These are phyloP conservation scores for Gossypium australe DNA, from an alignment of 345 rosid genomes.

Conservation along the genomic window DNA sequence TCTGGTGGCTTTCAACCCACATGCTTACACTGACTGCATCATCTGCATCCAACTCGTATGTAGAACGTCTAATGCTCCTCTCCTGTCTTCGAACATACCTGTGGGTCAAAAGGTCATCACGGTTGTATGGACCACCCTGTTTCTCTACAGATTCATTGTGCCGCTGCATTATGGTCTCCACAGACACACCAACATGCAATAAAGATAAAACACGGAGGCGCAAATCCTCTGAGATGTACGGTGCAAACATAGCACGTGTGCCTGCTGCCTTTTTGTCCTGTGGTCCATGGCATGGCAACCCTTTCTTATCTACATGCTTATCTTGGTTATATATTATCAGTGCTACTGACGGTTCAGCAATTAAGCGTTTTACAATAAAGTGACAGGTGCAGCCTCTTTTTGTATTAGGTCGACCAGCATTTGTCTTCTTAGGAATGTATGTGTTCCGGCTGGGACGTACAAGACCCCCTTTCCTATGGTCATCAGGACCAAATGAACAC, in stretches of 20 bases:
- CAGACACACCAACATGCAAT: conserved; percentile 85
- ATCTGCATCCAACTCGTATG: conserved; percentile 72
- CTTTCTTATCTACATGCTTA: conserved; percentile 87
- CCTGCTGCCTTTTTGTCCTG: conserved; percentile 95
- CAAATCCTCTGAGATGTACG: conserved; percentile 94
- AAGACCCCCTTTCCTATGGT: conserved; percentile 78
- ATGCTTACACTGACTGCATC: conserved; percentile 63
- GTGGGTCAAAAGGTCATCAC: conserved; percentile 87
- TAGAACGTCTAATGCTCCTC: conserved; percentile 82
- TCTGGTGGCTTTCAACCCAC: conserved; percentile 93
- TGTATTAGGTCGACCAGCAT: conserved; percentile 90
- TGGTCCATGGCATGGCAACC: conserved; percentile 89
- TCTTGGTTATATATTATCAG: conserved; percentile 81
- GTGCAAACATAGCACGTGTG: conserved; percentile 95
- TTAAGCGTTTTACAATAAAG: conserved; percentile 90
- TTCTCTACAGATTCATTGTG: conserved; percentile 89
- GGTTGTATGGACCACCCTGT: conserved; percentile 81
- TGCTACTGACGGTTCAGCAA: conserved; percentile 84
- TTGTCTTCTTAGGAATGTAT: conserved; percentile 73
- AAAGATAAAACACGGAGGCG: conserved; percentile 84
- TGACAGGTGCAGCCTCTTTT: conserved; percentile 96
- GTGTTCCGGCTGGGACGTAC: conserved; percentile 86
- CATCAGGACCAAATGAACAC: conserved; percentile 99
- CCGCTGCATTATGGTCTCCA: conserved; percentile 94
- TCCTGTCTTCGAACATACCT: conserved; percentile 90